phyloP scores from a whole-genome alignment of 305 asterid genomes.

The Fraxinus baroniana region DNA sequence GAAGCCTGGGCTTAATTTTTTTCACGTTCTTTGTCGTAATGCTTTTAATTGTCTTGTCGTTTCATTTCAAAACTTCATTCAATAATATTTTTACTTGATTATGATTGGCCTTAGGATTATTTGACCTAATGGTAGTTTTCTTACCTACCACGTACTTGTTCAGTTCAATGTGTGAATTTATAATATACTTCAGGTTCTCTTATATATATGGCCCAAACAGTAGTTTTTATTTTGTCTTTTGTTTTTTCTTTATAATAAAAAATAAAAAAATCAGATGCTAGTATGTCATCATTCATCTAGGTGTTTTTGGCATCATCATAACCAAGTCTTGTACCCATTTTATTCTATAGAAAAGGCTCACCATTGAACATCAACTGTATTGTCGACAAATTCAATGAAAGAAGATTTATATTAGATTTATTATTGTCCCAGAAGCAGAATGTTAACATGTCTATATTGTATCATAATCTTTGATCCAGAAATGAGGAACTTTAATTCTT shows the following conservation, averaged over 20 bases:
- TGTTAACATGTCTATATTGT: neutral
- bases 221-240: neutral
- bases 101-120: neutral
- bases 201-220: neutral
- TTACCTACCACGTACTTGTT: neutral
- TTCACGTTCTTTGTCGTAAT: neutral
- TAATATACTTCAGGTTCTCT: neutral
- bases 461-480: neutral
- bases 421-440: neutral
- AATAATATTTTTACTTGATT: neutral
- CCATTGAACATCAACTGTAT: slow-evolving; percentile 1
- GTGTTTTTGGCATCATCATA: neutral
- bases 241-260: neutral
- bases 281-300: neutral
- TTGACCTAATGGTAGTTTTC: neutral
- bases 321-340: neutral
- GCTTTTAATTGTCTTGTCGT: neutral
- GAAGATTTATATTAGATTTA: neutral
- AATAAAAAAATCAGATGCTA: neutral
- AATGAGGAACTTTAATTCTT: neutral
- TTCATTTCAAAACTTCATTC: neutral
- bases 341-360: neutral
- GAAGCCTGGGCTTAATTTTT: neutral
- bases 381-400: neutral
- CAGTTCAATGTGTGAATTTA: neutral